phyloP scores from a whole-genome alignment of 2,329 filamentous ascomycete species.

The Fusarium oligoseptatum region DNA sequence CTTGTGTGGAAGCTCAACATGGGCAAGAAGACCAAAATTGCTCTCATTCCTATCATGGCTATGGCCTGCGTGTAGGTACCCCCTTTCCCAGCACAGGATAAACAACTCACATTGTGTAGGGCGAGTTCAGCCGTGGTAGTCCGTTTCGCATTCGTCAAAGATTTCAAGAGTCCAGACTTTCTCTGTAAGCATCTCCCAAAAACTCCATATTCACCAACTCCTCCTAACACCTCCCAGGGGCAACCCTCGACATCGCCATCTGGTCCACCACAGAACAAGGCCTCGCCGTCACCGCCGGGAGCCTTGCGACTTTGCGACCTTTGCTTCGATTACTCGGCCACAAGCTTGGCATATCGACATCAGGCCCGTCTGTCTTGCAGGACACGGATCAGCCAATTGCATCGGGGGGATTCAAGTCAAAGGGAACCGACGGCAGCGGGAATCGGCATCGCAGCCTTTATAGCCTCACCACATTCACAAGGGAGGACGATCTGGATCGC shows the following conservation, averaged over 20 bases:
- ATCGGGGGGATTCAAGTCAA: slow-evolving; percentile 10
- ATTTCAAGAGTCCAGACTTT: slow-evolving; percentile 57
- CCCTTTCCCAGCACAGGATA: neutral
- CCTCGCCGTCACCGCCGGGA: slow-evolving; percentile 63
- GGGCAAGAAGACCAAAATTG: slow-evolving; percentile 63
- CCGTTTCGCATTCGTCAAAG: slow-evolving; percentile 55
- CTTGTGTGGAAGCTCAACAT: slow-evolving; percentile 69
- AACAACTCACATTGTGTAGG: slow-evolving; percentile 45
- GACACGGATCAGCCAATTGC: slow-evolving; percentile 31
- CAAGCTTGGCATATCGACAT: slow-evolving; percentile 48
- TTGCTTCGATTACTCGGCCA: slow-evolving; percentile 53
- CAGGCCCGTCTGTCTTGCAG: slow-evolving; percentile 34
- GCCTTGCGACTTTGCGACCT: slow-evolving; percentile 61
- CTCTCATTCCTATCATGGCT: slow-evolving; percentile 65
- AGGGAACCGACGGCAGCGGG: slow-evolving; percentile 18
- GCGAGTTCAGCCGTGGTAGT: slow-evolving; percentile 61
- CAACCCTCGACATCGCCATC: slow-evolving; percentile 60
- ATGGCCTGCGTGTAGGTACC: slow-evolving; percentile 65
- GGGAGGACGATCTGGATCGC: slow-evolving; percentile 39
- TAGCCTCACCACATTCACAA: slow-evolving; percentile 47
- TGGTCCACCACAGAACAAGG: slow-evolving; percentile 63
- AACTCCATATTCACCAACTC: slow-evolving; percentile 3
- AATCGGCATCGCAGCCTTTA: slow-evolving; percentile 41
- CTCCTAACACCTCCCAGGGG: slow-evolving; percentile 42
- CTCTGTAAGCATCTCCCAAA: slow-evolving; percentile 52